Percentiles rank a stretch among this genome's conserved stretches.
Evolutionary conservation across 225 moss, liverwort and hornwort genomes (phyloP).

Genomic region (Bryoerythrophyllum caledonicum): DNA sequence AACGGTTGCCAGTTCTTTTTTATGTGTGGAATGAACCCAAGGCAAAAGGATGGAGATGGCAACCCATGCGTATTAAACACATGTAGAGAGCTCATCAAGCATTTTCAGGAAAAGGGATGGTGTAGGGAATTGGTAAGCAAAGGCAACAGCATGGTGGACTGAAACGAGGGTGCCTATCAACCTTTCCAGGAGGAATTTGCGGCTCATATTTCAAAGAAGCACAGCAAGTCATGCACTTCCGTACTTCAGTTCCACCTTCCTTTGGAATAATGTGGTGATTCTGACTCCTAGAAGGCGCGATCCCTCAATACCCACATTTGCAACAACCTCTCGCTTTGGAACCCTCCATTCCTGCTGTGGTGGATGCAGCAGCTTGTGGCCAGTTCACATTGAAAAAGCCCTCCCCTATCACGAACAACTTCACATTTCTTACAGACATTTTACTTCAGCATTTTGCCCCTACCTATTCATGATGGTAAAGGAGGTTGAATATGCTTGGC

Average conservation of each 20-base stretch:
- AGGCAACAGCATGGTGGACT: not conserved
- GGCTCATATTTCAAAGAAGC: not conserved
- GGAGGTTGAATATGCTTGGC: not conserved
- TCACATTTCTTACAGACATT: not conserved
- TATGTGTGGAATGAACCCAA: not conserved
- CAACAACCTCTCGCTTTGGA: not conserved
- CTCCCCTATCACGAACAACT: not conserved
- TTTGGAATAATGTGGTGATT: constrained; percentile 10
- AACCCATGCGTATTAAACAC: not conserved
- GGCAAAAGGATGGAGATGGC: not conserved
- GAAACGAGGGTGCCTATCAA: constrained; percentile 12
- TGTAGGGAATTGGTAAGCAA: constrained; percentile 1
- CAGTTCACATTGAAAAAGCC: not conserved
- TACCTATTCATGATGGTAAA: not conserved
- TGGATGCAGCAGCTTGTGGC: not conserved
- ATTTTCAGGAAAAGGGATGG: constrained; percentile 8
- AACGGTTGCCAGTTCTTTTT: too few relatives aligned
- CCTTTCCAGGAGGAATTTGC: constrained; percentile 8
- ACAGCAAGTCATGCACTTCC: not conserved
- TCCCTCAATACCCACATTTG: constrained; percentile 8
- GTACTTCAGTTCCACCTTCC: constrained; percentile 9
- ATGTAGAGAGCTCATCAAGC: constrained; percentile 4
- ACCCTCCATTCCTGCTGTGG: not conserved
- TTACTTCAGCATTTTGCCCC: not conserved
- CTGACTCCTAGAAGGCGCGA: not conserved